Conservation (phyloP, 2,329 filamentous ascomycete genomes). For the Diaporthe nobilis region DNA sequence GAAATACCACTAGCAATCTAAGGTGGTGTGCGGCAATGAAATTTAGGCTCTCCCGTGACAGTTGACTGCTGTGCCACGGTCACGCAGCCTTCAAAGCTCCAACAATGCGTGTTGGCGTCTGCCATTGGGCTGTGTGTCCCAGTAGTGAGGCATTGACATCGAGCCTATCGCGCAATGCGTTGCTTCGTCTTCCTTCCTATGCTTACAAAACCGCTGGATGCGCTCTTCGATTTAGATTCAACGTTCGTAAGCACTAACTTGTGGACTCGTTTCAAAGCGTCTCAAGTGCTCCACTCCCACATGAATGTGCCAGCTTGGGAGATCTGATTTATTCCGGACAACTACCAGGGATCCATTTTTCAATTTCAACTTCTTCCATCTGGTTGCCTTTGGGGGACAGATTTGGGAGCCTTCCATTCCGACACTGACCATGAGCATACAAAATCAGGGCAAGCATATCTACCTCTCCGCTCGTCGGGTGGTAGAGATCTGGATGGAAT, state of each 20-base stretch:
- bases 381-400: no score
- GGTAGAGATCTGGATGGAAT: not conserved
- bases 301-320: not conserved
- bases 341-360: no score
- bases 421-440: not conserved
- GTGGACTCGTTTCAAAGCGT: not conserved
- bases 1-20: no score
- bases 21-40: not conserved
- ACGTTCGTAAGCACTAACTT: slow-evolving; percentile 23
- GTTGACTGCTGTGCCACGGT: not conserved
- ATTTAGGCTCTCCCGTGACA: not conserved
- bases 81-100: not conserved
- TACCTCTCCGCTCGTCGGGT: not conserved
- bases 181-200: not conserved
- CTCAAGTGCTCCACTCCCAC: not conserved
- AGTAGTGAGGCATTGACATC: not conserved
- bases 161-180: not conserved
- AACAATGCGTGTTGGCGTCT: not conserved
- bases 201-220: not conserved
- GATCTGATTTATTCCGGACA: not conserved
- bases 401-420: not conserved
- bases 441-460: not conserved
- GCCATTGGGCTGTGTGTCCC: not conserved
- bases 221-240: not conserved
- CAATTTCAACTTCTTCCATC: no score